Evolutionary conservation across 192 early-diverging fungal genomes (phyloP).

Genomic region (Ambispora gerdemannii): DNA sequence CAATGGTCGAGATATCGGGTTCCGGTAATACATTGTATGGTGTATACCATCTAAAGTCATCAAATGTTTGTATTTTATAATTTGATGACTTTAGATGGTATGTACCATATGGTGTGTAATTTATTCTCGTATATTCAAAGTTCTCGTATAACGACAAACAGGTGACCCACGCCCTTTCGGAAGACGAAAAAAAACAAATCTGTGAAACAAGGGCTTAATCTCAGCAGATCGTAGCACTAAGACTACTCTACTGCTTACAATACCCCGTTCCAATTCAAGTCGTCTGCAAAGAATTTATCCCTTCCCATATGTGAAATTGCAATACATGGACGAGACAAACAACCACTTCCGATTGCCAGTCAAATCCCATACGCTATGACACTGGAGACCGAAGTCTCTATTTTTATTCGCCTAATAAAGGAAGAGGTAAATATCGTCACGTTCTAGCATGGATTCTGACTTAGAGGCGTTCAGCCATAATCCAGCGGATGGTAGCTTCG

Average conservation of each 20-base stretch:
- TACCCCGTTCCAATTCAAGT: conserved; percentile 16
- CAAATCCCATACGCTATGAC: background rate
- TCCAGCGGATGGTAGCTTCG: conserved; percentile 27
- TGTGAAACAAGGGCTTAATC: conserved; percentile 44
- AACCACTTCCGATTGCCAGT: background rate
- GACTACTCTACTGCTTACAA: conserved; percentile 32
- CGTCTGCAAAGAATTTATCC: conserved; percentile 14
- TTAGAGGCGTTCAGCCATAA: conserved; percentile 29
- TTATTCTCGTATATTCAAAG: no score
- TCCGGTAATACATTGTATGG: no score
- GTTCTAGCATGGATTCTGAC: conserved; percentile 17
- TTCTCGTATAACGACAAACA: no score
- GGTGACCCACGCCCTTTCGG: no score
- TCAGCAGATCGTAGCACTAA: conserved; percentile 54
- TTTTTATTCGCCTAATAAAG: background rate
- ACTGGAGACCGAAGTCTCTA: background rate
- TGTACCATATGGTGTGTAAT: no score
- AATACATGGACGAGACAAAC: background rate
- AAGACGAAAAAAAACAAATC: conserved; percentile 30
- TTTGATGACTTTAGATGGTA: no score
- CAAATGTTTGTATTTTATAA: no score
- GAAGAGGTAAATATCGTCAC: conserved; percentile 1
- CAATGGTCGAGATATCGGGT: no score
- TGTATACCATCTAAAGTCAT: no score
- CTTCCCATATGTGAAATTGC: background rate